Base-by-base conservation (phyloP, 345 rosid species). In the Hibiscus syriacus region DNA sequence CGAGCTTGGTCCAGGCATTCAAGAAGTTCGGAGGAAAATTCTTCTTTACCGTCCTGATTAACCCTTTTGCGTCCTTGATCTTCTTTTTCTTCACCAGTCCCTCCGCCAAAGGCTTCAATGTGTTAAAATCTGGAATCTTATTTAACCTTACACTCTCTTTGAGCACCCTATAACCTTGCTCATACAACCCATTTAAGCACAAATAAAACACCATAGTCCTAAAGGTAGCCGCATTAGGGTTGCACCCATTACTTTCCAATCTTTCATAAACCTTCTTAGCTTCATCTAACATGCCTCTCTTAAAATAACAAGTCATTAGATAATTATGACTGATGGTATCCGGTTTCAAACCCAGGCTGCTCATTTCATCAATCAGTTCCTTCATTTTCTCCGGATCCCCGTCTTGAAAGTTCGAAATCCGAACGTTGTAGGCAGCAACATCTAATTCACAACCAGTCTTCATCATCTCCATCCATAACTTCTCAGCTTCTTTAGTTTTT, bases 351-450 rank as follows among this genome's bases (percentile, higher is more conserved):
- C 92, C 97, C 0, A 48, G 20, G 49, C 16, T 59, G 52, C 66
- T 74, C 92, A 90, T 87, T 56, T 86, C 90, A 4, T 80, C 89
- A 0, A 88, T 82, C 79, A 88, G 26, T 68, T 80, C 84, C 76
- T 63, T 73, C 77, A 88, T 82, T 49, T 66, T 82, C 70, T 84
- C 89, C 0, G 82, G 80, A 19, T 74, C 77, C 8, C 54, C 73
- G 32, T 57, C 65, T 8, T 76, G 76, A 29, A 81, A 69, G 26
- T 72, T 67, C 81, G 80, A 84, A 6, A 88, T 53, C 79, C 85
- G 79, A 73, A 88, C 90, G 65, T 90, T 90, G 56, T 85, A 88
- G 0, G 79, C 86, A 0, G 89, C 82, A 10, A 69, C 82, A 74
- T 90, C 97, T 75, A 88, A 68, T 67, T 78, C 81, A 2, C 79